phyloP scores from a whole-genome alignment of 495 filamentous ascomycete species.

The Monascus purpureus region DNA sequence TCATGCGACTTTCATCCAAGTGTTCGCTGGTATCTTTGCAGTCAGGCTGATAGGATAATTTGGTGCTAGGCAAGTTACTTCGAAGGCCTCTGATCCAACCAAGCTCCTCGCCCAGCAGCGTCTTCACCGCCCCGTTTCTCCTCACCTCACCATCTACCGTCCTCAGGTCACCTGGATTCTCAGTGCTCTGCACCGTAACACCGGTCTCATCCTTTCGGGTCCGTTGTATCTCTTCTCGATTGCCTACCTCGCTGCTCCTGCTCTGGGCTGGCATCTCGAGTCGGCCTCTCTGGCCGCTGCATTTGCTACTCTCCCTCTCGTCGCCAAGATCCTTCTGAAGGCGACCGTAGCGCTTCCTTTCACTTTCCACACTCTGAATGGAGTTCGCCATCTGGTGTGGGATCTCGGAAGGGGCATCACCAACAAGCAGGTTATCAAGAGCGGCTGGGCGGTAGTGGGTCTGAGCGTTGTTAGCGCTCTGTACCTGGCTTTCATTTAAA shows the following conservation, averaged over 20 bases:
- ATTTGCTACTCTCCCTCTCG: conserved; percentile 56
- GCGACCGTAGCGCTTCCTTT: conserved; percentile 63
- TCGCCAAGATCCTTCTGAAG: conserved; percentile 62
- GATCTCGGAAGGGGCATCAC: conserved; percentile 58
- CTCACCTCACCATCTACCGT: conserved; percentile 81
- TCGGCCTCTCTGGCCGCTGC: conserved; percentile 62
- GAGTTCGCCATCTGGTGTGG: conserved; percentile 79
- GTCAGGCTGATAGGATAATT: too few species aligned
- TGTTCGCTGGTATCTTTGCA: too few species aligned
- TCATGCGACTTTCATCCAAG: conserved; percentile 15
- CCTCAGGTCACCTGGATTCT: conserved; percentile 77
- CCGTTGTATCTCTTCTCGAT: conserved; percentile 70
- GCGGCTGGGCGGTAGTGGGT: conserved; percentile 63
- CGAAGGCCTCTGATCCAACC: conserved; percentile 43
- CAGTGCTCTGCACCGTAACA: conserved; percentile 66
- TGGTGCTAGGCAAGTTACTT: conserved; percentile 32
- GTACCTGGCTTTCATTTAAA: conserved; percentile 43
- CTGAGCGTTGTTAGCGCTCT: conserved; percentile 47
- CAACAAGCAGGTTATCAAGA: conserved; percentile 57
- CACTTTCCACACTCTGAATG: conserved; percentile 75
- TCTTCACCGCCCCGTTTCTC: conserved; percentile 67
- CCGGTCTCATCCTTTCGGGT: conserved; percentile 56
- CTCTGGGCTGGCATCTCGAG: conserved; percentile 77
- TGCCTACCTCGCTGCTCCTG: conserved; percentile 70
- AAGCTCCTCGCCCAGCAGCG: conserved; percentile 76